Base-by-base conservation (phyloP, 2,329 filamentous ascomycete genomes). In the Pseudophaeomoniella oleicola region DNA sequence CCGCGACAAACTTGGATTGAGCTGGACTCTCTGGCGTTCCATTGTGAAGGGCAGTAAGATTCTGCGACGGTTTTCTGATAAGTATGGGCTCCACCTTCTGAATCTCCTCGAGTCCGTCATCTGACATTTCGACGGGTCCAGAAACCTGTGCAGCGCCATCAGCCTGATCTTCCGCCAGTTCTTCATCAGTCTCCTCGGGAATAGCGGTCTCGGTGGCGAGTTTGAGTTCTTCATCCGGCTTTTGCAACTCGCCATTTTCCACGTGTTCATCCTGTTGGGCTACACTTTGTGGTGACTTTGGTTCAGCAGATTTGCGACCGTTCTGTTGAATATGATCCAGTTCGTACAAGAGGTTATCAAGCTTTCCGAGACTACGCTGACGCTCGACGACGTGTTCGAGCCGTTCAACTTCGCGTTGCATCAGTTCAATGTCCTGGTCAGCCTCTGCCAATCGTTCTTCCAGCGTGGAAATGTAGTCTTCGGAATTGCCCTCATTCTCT, bases 391-490 rank as follows among this genome's bases (percentile, higher is more conserved):
- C 85, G 56, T 94, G 84, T 58, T 96, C 90, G 10, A 98, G 68
- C 19, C 88, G 77, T 50, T 94, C 84, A 44, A 98, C 83, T 52
- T 98, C 90, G 22, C 88, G 83, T 56, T 94, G 86, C 88, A 98
- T 94, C 42, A 94, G 65, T 55, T 96, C 90, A 44, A 84, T 77
- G 53, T 98, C 90, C 56, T 96, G 88, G 50, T 98, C 90, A 2
- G 88, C 81, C 58, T 98, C 90, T 1, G 90, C 90, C 5, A 98
- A 71, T 15, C 88, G 81, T 60, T 96, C 90, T 55, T 98, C 90
- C 9, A 98, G 66, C 0, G 87, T 96, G 1, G 88, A 93, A 37
- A 98, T 96, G 56, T 98, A 98, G 46, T 96, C 90, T 56, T 98
- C 90, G 46, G 79, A 86, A 29, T 81, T 80, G 3, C 79, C 73